A percentile compares a stretch with the other conserved stretches of the same genome.
phyloP scores from a whole-genome alignment of 495 filamentous ascomycete species.

The Elaphomyces granulatus region DNA sequence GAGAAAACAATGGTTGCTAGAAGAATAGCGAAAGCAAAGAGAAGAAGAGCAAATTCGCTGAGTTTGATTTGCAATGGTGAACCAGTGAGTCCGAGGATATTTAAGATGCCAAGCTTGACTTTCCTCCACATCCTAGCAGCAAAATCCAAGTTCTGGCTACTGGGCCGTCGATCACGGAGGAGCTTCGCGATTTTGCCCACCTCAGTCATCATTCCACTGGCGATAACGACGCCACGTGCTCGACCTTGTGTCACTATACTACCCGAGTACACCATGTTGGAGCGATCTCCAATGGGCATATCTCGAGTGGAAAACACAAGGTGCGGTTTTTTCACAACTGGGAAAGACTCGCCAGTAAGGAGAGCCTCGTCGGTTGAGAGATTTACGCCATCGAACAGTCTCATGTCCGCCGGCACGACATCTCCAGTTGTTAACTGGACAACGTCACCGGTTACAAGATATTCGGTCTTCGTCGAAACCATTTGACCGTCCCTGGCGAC shows the following conservation, averaged over 20 bases:
- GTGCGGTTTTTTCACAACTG: slow-evolving; percentile 46
- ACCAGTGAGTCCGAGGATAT: slow-evolving; percentile 60
- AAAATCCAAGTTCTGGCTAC: no score
- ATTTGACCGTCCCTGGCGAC: slow-evolving; percentile 40
- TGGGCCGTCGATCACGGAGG: slow-evolving; percentile 36
- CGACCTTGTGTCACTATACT: slow-evolving; percentile 60
- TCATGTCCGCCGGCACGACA: slow-evolving; percentile 60
- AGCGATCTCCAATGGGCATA: slow-evolving; percentile 52
- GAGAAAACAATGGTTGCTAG: slow-evolving; percentile 70
- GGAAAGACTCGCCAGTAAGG: slow-evolving; percentile 64
- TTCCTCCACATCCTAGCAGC: slow-evolving; percentile 52
- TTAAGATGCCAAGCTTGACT: slow-evolving; percentile 40
- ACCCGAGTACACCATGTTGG: slow-evolving; percentile 58
- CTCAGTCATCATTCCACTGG: slow-evolving; percentile 67
- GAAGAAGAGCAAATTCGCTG: slow-evolving; percentile 56
- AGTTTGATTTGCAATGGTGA: slow-evolving; percentile 75
- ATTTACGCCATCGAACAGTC: slow-evolving; percentile 52
- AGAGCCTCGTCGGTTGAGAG: slow-evolving; percentile 62
- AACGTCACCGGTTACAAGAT: slow-evolving; percentile 51
- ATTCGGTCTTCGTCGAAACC: slow-evolving; percentile 36
- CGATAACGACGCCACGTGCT: slow-evolving; percentile 52
- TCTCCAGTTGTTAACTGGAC: slow-evolving; percentile 70
- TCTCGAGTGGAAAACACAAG: no score
- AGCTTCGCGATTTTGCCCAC: slow-evolving; percentile 68
- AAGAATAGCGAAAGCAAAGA: slow-evolving; percentile 61